These are phyloP conservation scores for Tolypocladium nubicola DNA, from an alignment of 2,329 filamentous ascomycete genomes.

Conservation along the genomic window DNA sequence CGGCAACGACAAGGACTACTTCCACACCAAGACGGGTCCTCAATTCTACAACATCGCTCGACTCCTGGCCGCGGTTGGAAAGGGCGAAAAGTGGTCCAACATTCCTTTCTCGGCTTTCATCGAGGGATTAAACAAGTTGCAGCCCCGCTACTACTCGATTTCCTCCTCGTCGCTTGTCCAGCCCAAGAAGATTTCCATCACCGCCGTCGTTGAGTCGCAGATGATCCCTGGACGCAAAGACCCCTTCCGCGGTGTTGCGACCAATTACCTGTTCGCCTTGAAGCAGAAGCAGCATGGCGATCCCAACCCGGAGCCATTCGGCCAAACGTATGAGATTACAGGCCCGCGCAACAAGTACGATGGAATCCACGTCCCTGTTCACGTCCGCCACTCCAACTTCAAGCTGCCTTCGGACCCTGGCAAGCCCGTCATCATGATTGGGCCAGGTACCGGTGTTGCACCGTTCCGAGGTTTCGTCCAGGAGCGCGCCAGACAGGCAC, in stretches of 20 bases:
- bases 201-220: constrained; percentile 83
- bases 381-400: constrained; percentile 97
- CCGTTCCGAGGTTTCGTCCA: constrained; percentile 95
- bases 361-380: constrained; percentile 86
- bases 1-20: constrained; percentile 90
- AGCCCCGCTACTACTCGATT: constrained; percentile 98
- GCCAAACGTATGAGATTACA: constrained; percentile 73
- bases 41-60: constrained; percentile 86
- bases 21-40: constrained; percentile 72
- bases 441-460: constrained; percentile 90
- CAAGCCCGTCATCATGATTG: constrained; percentile 92
- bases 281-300: constrained; percentile 96
- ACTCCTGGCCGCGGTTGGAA: constrained; percentile 62
- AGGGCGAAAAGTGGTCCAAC: constrained; percentile 66
- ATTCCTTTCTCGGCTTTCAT: constrained; percentile 93
- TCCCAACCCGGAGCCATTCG: constrained; percentile 68
- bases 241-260: constrained; percentile 83
- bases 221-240: constrained; percentile 69
- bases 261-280: constrained; percentile 89
- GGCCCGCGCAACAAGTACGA: constrained; percentile 97
- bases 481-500: constrained; percentile 76
- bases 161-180: constrained; percentile 93
- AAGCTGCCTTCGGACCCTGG: constrained; percentile 92
- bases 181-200: constrained; percentile 90
- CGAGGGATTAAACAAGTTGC: constrained; percentile 86